Evolutionary conservation across 352 stramenopile genomes (phyloP).

Genomic region (Pythium pyrilobum): DNA sequence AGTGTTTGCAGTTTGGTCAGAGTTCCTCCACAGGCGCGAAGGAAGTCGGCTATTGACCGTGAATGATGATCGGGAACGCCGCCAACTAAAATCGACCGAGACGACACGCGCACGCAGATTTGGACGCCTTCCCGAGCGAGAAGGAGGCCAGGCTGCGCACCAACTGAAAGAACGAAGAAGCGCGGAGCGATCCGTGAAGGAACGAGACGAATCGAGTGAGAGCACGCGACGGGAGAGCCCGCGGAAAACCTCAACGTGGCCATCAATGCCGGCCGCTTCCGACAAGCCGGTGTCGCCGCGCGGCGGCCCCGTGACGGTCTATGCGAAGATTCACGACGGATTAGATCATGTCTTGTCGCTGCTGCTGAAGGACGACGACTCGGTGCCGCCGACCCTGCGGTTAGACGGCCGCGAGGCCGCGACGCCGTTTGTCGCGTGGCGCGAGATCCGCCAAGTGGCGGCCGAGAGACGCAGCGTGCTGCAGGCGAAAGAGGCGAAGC

Average conservation of each 20-base stretch:
- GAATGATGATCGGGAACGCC: constrained; percentile 1
- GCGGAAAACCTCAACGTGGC: background rate
- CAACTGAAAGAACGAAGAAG: background rate
- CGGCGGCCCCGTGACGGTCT: constrained; percentile 21
- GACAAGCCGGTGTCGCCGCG: constrained; percentile 2
- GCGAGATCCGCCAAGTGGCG: constrained; percentile 15
- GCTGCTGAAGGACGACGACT: constrained; percentile 14
- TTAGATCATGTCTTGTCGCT: constrained; percentile 48
- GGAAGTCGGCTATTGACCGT: background rate
- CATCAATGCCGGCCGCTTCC: background rate
- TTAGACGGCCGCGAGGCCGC: background rate
- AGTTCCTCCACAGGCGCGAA: background rate
- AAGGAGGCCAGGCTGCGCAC: too few species aligned
- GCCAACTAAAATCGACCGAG: too few species aligned
- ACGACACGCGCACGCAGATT: background rate
- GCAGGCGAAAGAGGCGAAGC: constrained; percentile 21
- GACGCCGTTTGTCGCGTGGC: constrained; percentile 16
- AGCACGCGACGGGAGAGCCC: background rate
- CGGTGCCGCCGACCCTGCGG: constrained; percentile 16
- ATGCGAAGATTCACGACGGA: constrained; percentile 33
- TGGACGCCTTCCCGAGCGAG: background rate
- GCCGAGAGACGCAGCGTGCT: constrained; percentile 21
- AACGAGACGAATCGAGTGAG: background rate
- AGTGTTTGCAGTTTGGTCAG: background rate
- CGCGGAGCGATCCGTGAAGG: background rate